These are phyloP conservation scores for Phoma herbarum DNA, from an alignment of 2,329 filamentous ascomycete species.

Conservation along the genomic window DNA sequence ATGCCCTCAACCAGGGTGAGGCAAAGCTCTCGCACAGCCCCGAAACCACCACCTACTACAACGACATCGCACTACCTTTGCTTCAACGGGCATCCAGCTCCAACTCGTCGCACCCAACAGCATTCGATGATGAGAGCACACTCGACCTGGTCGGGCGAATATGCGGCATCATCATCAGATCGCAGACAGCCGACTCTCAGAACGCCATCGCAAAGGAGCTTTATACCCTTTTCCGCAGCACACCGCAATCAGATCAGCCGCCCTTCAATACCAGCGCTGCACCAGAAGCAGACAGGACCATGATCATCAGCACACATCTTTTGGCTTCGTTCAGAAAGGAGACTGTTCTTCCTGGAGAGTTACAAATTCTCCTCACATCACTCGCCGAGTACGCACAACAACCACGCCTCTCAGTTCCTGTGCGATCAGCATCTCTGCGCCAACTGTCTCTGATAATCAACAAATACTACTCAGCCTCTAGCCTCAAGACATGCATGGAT, in stretches of 20 bases:
- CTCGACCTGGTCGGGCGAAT: constrained; percentile 69
- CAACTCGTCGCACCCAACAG: constrained; percentile 39
- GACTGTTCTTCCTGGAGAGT: constrained; percentile 42
- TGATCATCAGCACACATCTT: constrained; percentile 66
- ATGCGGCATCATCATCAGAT: constrained; percentile 66
- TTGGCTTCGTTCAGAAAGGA: constrained; percentile 60
- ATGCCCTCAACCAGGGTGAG: constrained; percentile 65
- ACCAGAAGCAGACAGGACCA: constrained; percentile 54
- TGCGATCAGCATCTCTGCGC: constrained; percentile 50
- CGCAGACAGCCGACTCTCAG: constrained; percentile 61
- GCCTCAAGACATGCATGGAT: constrained; percentile 53
- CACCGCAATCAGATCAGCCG: constrained; percentile 38
- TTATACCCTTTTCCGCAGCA: constrained; percentile 61
- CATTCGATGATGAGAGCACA: constrained; percentile 59
- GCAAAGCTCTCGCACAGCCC: constrained; percentile 58
- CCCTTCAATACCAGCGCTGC: constrained; percentile 44
- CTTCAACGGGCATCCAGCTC: constrained; percentile 50
- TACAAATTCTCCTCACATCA: constrained; percentile 43
- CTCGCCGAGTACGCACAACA: constrained; percentile 52
- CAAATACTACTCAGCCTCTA: constrained; percentile 56
- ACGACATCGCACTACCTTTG: constrained; percentile 57
- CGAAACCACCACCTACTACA: constrained; percentile 54
- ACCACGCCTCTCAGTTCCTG: constrained; percentile 35
- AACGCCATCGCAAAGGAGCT: constrained; percentile 62
- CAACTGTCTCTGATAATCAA: constrained; percentile 59